Conservation (phyloP, 768 basidiomycete species). For the Cystobasidium tubakii region DNA sequence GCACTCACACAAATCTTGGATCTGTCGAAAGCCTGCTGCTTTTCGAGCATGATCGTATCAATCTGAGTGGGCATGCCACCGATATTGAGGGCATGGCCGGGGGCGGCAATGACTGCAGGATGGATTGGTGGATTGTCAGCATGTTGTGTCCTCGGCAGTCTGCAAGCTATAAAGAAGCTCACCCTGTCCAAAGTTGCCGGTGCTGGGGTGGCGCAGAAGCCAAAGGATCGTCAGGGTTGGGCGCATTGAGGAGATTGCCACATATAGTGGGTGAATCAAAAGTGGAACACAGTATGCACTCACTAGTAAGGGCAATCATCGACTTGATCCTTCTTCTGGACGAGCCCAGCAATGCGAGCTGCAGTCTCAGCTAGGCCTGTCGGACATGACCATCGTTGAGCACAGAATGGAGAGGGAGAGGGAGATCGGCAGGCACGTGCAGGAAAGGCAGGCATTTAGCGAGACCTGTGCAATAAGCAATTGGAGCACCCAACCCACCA, state of each 20-base stretch:
- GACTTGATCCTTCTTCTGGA: constrained; percentile 41
- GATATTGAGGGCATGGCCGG: constrained; percentile 46
- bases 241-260: neutral
- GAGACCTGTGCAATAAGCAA: neutral
- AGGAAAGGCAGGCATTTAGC: too few species aligned
- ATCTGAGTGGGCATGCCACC: constrained; percentile 47
- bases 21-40: constrained; percentile 48
- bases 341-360: constrained; percentile 46
- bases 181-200: constrained; percentile 48
- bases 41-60: constrained; percentile 48
- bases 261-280: neutral
- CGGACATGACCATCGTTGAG: too few species aligned
- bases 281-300: neutral
- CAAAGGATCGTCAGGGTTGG: neutral
- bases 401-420: too few species aligned
- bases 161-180: neutral
- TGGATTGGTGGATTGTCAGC: neutral
- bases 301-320: constrained; percentile 44
- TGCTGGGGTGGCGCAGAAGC: constrained; percentile 32
- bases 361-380: constrained; percentile 45
- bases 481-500: constrained; percentile 34
- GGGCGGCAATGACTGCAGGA: constrained; percentile 43
- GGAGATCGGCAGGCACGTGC: too few species aligned
- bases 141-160: neutral
- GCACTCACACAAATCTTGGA: constrained; percentile 41